phyloP scores from a whole-genome alignment of 441 rosid species.

The Gossypium schwendimanii region DNA sequence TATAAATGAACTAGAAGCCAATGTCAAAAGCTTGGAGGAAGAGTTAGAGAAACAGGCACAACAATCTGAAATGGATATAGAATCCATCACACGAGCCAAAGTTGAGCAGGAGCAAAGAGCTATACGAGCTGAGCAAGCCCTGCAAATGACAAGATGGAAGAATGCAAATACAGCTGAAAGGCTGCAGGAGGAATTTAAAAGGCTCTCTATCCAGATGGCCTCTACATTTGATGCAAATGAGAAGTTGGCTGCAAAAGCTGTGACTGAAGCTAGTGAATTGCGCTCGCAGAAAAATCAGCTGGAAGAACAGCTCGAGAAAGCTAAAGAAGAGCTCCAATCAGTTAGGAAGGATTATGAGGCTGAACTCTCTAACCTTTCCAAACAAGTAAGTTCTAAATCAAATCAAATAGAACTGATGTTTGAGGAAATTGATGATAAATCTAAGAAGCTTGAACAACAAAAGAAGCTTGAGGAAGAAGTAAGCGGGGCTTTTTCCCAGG shows the following conservation, averaged over 20 bases:
- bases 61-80: conserved; percentile 54
- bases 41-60: conserved; percentile 53
- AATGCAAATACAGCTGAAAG: conserved; percentile 60
- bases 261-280: conserved; percentile 57
- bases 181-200: conserved; percentile 67
- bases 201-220: conserved; percentile 64
- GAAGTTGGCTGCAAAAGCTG: conserved; percentile 59
- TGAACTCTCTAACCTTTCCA: conserved; percentile 40
- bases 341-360: conserved; percentile 36
- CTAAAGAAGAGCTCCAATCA: conserved; percentile 41
- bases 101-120: conserved; percentile 83
- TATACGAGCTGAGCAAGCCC: conserved; percentile 65
- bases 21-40: conserved; percentile 48
- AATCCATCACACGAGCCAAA: conserved; percentile 42
- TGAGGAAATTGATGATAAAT: conserved; percentile 36
- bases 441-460: conserved; percentile 44
- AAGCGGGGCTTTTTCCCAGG: conserved; percentile 28
- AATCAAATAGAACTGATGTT: conserved; percentile 40
- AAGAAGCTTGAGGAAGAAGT: conserved; percentile 47
- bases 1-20: conserved; percentile 47
- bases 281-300: conserved; percentile 43
- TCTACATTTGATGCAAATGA: conserved; percentile 67
- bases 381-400: conserved; percentile 30
- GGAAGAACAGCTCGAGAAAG: conserved; percentile 50
- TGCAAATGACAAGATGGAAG: conserved; percentile 56